Base-by-base conservation (phyloP, 176 grass and related monocot species). In the Phoenix dactylifera region DNA sequence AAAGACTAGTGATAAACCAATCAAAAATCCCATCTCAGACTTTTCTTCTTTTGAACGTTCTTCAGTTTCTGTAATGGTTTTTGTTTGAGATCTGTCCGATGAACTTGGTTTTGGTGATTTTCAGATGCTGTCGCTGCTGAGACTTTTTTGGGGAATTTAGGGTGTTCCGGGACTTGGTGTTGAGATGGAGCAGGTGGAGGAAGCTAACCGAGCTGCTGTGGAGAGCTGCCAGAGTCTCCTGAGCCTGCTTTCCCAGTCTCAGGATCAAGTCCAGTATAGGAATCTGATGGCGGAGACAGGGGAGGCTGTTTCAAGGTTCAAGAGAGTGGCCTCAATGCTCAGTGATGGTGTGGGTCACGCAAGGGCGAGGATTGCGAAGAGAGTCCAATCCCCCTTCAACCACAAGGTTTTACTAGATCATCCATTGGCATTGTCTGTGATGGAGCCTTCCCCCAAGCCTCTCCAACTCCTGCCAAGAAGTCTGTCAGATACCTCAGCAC, bases 221-320 rank as follows among this genome's bases (percentile, higher is more conserved):
- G 84, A 83, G 84, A 86, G 74, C 52, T 92, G 93, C 73, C 77
- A 89, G 71, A 70, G 79, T 18, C 76, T 98, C 39, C 67, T 98
- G 20, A 68, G 54, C 55, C 62, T 98, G 24, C 71, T 98, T 17
- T 65, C 76, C 4, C 79, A 89, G 66, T 70, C 86, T 49, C 74
- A 71, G 61, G 80, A 88, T 59, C 81, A 62, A 16, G 77, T 76
- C 9, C 72, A 83, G 60, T 80, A 74, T 18, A 77, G 39, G 71
- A 75, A 49, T 49, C 65, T 92, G 63, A 66, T 66, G 4, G 64
- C 81, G 7, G 87, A 98, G 54, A 92, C 82, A 24, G 79, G 59
- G 1, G 87, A 86, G 18, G 84, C 84, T 2, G 72, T 89, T 68
- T 76, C 81, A 25, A 82, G 76, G 68, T 92, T 98, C 79, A 98